Conservation (phyloP, 1,284 basidiomycete genomes). For the Heterobasidion occidentale region DNA sequence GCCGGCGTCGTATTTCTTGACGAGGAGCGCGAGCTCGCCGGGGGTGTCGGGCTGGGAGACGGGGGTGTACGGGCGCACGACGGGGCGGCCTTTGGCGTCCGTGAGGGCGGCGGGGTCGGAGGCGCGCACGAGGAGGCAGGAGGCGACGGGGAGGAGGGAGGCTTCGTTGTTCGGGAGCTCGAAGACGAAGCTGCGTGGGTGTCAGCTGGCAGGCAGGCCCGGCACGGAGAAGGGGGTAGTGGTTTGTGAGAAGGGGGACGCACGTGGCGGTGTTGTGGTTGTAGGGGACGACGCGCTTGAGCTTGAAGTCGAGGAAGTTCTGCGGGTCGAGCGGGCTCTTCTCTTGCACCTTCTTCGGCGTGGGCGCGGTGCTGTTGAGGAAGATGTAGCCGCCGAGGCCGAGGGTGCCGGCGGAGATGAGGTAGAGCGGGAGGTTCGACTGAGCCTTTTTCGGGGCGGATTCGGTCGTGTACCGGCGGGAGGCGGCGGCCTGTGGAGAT, state of each 20-base stretch:
- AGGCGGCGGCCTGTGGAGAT: constrained; percentile 13
- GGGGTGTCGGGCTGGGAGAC: constrained; percentile 65
- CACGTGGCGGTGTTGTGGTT: constrained; percentile 86
- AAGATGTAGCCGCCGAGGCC: constrained; percentile 48
- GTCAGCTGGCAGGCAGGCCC: background rate
- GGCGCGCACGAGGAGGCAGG: constrained; percentile 54
- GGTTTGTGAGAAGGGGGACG: constrained; percentile 12
- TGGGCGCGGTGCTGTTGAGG: constrained; percentile 22
- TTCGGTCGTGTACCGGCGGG: constrained; percentile 39
- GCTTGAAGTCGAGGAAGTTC: constrained; percentile 72
- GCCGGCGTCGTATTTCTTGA: constrained; percentile 83
- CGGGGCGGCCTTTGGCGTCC: constrained; percentile 83
- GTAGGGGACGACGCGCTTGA: constrained; percentile 82
- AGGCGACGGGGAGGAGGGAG: constrained; percentile 71
- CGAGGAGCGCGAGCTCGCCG: constrained; percentile 74
- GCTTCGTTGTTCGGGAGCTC: constrained; percentile 78
- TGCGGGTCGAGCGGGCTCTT: constrained; percentile 69
- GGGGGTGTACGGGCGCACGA: constrained; percentile 86
- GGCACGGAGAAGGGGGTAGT: background rate
- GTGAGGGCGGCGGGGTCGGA: constrained; percentile 51
- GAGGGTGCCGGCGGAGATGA: constrained; percentile 41
- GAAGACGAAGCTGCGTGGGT: constrained; percentile 63
- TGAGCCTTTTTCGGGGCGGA: constrained; percentile 31
- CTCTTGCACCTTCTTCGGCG: constrained; percentile 27
- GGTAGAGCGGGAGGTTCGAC: constrained; percentile 40